phyloP scores from a whole-genome alignment of 768 basidiomycete species.

The Nidularia sp. region DNA sequence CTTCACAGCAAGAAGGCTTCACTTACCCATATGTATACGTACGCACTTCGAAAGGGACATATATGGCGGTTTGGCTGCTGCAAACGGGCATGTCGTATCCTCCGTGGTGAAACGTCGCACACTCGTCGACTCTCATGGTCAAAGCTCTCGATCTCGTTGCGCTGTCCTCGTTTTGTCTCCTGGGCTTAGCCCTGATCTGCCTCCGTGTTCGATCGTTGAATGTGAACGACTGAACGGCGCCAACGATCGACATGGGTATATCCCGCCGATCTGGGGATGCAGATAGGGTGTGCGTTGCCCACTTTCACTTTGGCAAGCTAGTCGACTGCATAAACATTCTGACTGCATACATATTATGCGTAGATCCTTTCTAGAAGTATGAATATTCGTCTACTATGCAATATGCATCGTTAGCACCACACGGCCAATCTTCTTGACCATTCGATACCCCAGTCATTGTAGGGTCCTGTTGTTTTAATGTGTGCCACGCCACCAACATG shows the following conservation, averaged over 20 bases:
- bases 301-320: neutral
- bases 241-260: neutral
- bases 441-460: neutral
- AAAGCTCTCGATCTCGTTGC: too few relatives aligned
- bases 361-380: neutral
- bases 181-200: too few relatives aligned
- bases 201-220: too few relatives aligned
- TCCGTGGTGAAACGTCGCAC: too few relatives aligned
- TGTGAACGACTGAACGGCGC: too few relatives aligned
- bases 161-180: too few relatives aligned
- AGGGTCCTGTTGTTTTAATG: conserved; percentile 12
- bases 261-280: neutral
- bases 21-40: too few relatives aligned
- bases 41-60: too few relatives aligned
- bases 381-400: conserved; percentile 68
- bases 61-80: too few relatives aligned
- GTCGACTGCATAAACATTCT: neutral
- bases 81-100: too few relatives aligned
- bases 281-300: neutral
- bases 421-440: conserved; percentile 31
- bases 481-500: conserved; percentile 40
- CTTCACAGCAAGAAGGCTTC: too few relatives aligned
- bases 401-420: conserved; percentile 55
- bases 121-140: too few relatives aligned
- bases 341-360: neutral